Conservation (phyloP, 106 monocot species). For the Dioscorea dumetorum region DNA sequence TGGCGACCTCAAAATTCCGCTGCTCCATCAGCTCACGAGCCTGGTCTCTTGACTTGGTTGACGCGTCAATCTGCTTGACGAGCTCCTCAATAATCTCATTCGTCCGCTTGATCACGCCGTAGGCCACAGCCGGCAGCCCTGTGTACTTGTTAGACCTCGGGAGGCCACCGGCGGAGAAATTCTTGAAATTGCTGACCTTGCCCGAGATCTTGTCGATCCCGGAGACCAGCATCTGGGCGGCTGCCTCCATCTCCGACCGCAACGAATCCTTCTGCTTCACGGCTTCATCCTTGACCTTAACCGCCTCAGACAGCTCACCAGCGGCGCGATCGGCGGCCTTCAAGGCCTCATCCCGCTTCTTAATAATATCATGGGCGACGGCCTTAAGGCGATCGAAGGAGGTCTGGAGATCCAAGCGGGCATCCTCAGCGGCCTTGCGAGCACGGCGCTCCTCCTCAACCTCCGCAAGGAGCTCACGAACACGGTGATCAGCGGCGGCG, state of each 20-base stretch:
- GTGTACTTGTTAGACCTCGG: constrained; percentile 81
- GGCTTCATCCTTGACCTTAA: constrained; percentile 16
- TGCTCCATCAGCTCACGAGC: constrained; percentile 78
- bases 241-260: constrained; percentile 47
- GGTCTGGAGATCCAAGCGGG: constrained; percentile 29
- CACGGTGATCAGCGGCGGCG: constrained; percentile 20
- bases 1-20: constrained; percentile 92
- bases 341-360: constrained; percentile 49
- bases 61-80: constrained; percentile 46
- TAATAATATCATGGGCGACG: constrained; percentile 34
- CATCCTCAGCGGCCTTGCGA: constrained; percentile 41
- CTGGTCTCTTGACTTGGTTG: constrained; percentile 45
- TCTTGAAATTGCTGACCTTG: constrained; percentile 43
- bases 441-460: constrained; percentile 67
- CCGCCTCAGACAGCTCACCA: not conserved
- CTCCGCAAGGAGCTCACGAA: constrained; percentile 51
- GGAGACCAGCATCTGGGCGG: constrained; percentile 70
- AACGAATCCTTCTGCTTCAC: constrained; percentile 17
- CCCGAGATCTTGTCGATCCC: constrained; percentile 78
- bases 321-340: constrained; percentile 2
- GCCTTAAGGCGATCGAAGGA: constrained; percentile 44
- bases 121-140: constrained; percentile 73
- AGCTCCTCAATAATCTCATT: constrained; percentile 86
- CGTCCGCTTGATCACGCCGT: constrained; percentile 76
- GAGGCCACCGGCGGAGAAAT: constrained; percentile 41